Evolutionary conservation across 306 rosid genomes (phyloP).

Genomic region (Prunus padus): DNA sequence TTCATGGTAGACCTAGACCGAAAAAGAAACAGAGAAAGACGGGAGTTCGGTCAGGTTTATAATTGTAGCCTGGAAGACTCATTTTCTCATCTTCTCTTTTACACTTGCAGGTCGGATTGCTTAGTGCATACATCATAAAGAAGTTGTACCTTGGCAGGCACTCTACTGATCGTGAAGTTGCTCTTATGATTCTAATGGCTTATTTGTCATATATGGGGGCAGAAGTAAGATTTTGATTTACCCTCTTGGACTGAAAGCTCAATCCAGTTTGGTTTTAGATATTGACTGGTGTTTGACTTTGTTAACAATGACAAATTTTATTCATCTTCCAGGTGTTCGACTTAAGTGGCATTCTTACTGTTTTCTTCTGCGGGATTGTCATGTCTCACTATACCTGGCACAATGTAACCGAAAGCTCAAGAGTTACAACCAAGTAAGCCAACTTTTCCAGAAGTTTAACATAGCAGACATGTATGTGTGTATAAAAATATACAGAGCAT

Average conservation of each 20-base stretch:
- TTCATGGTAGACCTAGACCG: no score
- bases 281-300: conserved; percentile 9
- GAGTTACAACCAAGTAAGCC: conserved; percentile 50
- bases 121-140: conserved; percentile 46
- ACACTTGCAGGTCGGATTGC: conserved; percentile 52
- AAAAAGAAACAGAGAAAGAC: no score
- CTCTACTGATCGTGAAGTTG: conserved; percentile 61
- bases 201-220: conserved; percentile 58
- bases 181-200: conserved; percentile 63
- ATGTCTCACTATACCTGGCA: conserved; percentile 71
- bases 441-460: neutral
- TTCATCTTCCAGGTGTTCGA: conserved; percentile 38
- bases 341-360: conserved; percentile 59
- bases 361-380: conserved; percentile 66
- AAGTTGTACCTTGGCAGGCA: conserved; percentile 57
- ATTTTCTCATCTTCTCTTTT: neutral
- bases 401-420: conserved; percentile 46
- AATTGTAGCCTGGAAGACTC: neutral
- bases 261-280: neutral
- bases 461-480: neutral
- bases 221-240: conserved; percentile 39
- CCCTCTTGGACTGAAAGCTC: conserved; percentile 13
- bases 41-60: neutral
- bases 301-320: conserved; percentile 8
- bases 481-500: neutral